A percentile compares a stretch with the other conserved stretches of the same genome.
These are phyloP conservation scores for Sphaerobolus stellatus DNA, from an alignment of 1,284 basidiomycete genomes.

Conservation along the genomic window DNA sequence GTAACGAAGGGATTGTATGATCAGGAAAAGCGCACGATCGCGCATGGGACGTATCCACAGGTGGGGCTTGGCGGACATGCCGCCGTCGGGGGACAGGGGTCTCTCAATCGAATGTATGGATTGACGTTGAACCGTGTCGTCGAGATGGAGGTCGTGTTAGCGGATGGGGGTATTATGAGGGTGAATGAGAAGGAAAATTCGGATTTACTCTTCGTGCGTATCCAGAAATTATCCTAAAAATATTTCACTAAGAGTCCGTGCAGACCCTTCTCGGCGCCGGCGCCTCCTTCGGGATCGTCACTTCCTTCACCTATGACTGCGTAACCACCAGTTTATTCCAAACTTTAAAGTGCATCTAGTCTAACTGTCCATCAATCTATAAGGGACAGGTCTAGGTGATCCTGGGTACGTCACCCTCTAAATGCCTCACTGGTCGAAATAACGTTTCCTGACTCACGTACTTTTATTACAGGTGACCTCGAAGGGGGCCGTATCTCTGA, in stretches of 20 bases:
- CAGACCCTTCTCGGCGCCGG: constrained; percentile 41
- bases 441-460: not conserved
- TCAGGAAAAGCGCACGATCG: constrained; percentile 7
- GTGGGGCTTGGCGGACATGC: constrained; percentile 8
- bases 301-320: not conserved
- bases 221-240: not conserved
- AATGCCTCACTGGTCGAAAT: not conserved
- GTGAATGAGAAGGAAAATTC: constrained; percentile 28
- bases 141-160: constrained; percentile 38
- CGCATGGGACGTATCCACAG: constrained; percentile 13
- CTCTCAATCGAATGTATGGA: constrained; percentile 44
- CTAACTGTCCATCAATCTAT: not conserved
- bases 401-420: not conserved
- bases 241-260: not conserved
- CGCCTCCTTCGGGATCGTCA: constrained; percentile 44
- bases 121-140: constrained; percentile 42
- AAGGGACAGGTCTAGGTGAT: not conserved
- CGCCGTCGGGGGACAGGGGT: constrained; percentile 28
- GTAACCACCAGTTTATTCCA: not conserved
- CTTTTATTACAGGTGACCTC: constrained; percentile 1
- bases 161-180: constrained; percentile 36
- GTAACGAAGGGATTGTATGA: constrained; percentile 9
- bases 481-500: constrained; percentile 22
- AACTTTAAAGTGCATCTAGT: not conserved
- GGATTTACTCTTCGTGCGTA: constrained; percentile 17